A percentile compares a stretch with the other conserved stretches of the same genome.
phyloP scores from a whole-genome alignment of 192 early-diverging fungal species.

The Gorgonomyces haynaldii region DNA sequence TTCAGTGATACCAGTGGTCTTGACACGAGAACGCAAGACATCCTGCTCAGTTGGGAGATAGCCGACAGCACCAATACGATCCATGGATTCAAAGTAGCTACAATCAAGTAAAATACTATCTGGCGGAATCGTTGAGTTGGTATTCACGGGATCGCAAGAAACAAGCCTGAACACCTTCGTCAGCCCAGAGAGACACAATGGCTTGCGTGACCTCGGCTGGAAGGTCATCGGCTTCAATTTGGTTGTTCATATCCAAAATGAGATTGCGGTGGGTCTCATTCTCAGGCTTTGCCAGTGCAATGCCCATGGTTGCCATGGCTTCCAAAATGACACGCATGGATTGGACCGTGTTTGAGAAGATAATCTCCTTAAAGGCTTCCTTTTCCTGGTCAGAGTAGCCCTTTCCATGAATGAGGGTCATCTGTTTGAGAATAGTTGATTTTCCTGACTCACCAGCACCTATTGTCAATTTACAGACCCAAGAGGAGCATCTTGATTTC shows the following conservation, averaged over 20 bases:
- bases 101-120: conserved; percentile 52
- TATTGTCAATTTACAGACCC: conserved; percentile 26
- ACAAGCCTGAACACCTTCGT: conserved; percentile 70
- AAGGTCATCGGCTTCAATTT: conserved; percentile 80
- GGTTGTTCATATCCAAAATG: conserved; percentile 68
- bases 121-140: conserved; percentile 93
- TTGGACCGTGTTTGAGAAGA: conserved; percentile 91
- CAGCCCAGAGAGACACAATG: conserved; percentile 72
- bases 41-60: conserved; percentile 93
- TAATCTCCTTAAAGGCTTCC: conserved; percentile 89
- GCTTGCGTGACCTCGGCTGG: conserved; percentile 69
- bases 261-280: conserved; percentile 61
- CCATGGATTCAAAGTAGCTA: conserved; percentile 92
- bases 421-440: conserved; percentile 94
- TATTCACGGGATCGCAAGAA: conserved; percentile 77
- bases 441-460: conserved; percentile 97
- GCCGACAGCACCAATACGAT: conserved; percentile 65
- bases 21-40: conserved; percentile 90
- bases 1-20: conserved; percentile 95
- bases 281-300: conserved; percentile 53
- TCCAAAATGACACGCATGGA: conserved; percentile 93
- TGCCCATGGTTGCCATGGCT: conserved; percentile 80
- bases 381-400: conserved; percentile 85
- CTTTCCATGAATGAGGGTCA: conserved; percentile 94
- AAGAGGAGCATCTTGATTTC: conserved; percentile 96